A percentile compares a stretch with the other conserved stretches of the same genome.
phyloP scores from a whole-genome alignment of 257 asterid genomes.

The Fraxinus excelsior region DNA sequence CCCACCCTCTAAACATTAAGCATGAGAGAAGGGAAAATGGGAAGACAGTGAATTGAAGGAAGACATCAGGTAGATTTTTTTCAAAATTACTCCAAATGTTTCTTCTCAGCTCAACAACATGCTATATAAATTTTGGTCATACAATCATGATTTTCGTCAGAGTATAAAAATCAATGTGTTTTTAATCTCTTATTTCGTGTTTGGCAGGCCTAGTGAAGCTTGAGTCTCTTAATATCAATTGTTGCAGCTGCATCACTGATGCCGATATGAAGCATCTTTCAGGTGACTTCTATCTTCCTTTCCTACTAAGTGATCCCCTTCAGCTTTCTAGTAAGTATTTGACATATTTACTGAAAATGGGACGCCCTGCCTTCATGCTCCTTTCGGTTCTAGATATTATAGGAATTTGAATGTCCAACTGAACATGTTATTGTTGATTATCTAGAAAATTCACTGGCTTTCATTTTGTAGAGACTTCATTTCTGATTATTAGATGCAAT shows the following conservation, averaged over 20 bases:
- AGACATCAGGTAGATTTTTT: background rate
- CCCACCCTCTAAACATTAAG: background rate
- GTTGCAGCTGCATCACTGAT: constrained; percentile 90
- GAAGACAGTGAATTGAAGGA: no score
- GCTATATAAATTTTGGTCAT: background rate
- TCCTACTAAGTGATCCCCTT: constrained; percentile 7
- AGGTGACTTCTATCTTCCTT: constrained; percentile 46
- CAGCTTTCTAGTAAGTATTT: background rate
- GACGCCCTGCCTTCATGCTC: constrained; percentile 1
- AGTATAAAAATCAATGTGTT: background rate
- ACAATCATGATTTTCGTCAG: background rate
- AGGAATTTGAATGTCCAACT: background rate
- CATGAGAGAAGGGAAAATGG: background rate
- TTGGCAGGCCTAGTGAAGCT: constrained; percentile 81
- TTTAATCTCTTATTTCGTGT: constrained; percentile 20
- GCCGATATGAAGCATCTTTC: constrained; percentile 84
- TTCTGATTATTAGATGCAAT: background rate
- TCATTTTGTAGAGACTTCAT: background rate
- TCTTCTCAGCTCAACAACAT: background rate
- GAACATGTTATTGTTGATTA: background rate
- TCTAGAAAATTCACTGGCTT: background rate
- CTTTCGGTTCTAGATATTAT: background rate
- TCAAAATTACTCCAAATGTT: background rate
- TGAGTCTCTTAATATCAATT: constrained; percentile 82
- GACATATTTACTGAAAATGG: constrained; percentile 14